Evolutionary conservation across 2,329 filamentous ascomycete species (phyloP).

Genomic region (Colletotrichum plurivorum): DNA sequence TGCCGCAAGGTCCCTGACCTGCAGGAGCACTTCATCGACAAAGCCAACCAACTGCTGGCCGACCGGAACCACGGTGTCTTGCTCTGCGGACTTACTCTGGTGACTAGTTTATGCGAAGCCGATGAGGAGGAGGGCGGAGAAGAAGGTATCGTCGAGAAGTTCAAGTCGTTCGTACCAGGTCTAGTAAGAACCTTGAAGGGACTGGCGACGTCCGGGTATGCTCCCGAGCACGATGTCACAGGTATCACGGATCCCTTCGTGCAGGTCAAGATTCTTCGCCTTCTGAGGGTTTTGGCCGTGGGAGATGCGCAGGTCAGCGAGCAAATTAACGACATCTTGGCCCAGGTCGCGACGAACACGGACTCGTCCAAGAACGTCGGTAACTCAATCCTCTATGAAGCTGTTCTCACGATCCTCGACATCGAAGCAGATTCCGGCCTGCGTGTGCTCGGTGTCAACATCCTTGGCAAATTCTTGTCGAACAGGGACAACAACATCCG

Average conservation of each 20-base stretch:
- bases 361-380: constrained; percentile 98
- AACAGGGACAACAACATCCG: constrained; percentile 99
- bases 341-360: constrained; percentile 97
- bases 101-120: constrained; percentile 92
- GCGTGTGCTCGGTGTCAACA: constrained; percentile 95
- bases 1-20: constrained; percentile 97
- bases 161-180: constrained; percentile 86
- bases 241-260: constrained; percentile 98
- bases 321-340: constrained; percentile 98
- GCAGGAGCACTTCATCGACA: constrained; percentile 97
- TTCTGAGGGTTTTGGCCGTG: constrained; percentile 87
- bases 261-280: constrained; percentile 93
- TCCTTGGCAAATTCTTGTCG: constrained; percentile 97
- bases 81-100: constrained; percentile 90
- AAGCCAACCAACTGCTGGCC: constrained; percentile 87
- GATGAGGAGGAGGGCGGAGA: constrained; percentile 95
- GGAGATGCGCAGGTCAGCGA: constrained; percentile 92
- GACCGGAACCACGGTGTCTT: constrained; percentile 97
- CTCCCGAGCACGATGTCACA: constrained; percentile 97
- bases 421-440: constrained; percentile 98
- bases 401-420: constrained; percentile 95
- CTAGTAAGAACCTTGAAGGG: constrained; percentile 93
- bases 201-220: constrained; percentile 94
- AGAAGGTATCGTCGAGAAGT: constrained; percentile 90
- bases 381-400: constrained; percentile 97